A percentile compares a stretch with the other conserved stretches of the same genome.
phyloP scores from a whole-genome alignment of 1,284 basidiomycete genomes.

The Microbotryum silenes-acaulis region DNA sequence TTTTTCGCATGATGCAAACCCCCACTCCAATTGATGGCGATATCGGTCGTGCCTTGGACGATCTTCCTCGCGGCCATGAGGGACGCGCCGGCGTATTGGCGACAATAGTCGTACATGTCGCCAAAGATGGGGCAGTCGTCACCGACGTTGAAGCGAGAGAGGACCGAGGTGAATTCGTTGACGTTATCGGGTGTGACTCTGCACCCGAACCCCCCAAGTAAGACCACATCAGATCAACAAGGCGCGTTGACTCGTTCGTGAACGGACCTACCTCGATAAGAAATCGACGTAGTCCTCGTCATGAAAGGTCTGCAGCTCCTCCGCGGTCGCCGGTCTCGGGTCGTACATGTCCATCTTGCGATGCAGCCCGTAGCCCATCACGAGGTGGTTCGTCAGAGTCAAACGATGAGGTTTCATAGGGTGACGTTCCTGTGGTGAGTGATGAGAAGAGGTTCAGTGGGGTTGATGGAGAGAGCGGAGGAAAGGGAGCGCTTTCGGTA shows the following conservation, averaged over 20 bases:
- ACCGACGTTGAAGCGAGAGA: conserved; percentile 37
- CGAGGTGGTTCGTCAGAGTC: conserved; percentile 88
- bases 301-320: conserved; percentile 85
- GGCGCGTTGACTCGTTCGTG: no score
- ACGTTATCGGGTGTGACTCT: conserved; percentile 79
- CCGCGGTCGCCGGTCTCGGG: conserved; percentile 77
- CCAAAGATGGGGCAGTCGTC: conserved; percentile 92
- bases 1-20: conserved; percentile 94
- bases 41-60: conserved; percentile 78
- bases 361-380: conserved; percentile 92
- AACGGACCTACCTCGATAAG: conserved; percentile 54
- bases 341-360: conserved; percentile 92
- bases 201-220: no score
- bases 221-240: no score
- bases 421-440: conserved; percentile 66
- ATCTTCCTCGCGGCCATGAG: conserved; percentile 83
- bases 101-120: conserved; percentile 85
- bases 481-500: no score
- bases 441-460: background rate
- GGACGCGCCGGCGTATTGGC: conserved; percentile 83
- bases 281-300: conserved; percentile 92
- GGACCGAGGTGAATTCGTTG: conserved; percentile 44
- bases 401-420: conserved; percentile 97
- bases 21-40: conserved; percentile 95
- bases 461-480: background rate